Conservation (phyloP, 345 rosid species). For the Luvunga scandens region DNA sequence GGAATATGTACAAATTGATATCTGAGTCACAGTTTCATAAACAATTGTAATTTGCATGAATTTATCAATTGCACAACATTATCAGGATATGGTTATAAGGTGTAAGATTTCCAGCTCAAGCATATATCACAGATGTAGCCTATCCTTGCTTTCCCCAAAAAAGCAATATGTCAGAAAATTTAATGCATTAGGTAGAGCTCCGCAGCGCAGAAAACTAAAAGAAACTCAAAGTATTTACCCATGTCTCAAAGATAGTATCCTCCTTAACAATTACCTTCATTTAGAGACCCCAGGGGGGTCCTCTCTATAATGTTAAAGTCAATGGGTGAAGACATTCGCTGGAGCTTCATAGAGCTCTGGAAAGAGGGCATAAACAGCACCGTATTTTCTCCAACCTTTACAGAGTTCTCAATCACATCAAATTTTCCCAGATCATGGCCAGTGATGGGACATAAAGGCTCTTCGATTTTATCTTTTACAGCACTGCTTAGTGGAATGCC, state of each 20-base stretch:
- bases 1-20: neutral
- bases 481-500: conserved; percentile 41
- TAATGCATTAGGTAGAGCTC: neutral
- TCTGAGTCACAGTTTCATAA: neutral
- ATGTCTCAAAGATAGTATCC: neutral
- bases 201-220: neutral
- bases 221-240: neutral
- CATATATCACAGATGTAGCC: neutral
- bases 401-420: conserved; percentile 57
- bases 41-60: neutral
- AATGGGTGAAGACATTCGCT: conserved; percentile 47
- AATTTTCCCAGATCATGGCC: conserved; percentile 37
- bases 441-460: conserved; percentile 52
- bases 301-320: conserved; percentile 64
- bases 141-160: neutral
- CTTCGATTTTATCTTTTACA: conserved; percentile 27
- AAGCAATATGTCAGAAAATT: conserved; percentile 6
- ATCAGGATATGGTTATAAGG: neutral
- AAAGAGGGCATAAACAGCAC: conserved; percentile 58
- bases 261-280: conserved; percentile 57
- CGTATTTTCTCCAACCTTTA: conserved; percentile 62
- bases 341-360: conserved; percentile 40
- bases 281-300: conserved; percentile 61
- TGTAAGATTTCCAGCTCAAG: neutral
- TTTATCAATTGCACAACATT: neutral